Evolutionary conservation across 805 yeast species (phyloP).

Genomic region (Scheffersomyces coipomensis): DNA sequence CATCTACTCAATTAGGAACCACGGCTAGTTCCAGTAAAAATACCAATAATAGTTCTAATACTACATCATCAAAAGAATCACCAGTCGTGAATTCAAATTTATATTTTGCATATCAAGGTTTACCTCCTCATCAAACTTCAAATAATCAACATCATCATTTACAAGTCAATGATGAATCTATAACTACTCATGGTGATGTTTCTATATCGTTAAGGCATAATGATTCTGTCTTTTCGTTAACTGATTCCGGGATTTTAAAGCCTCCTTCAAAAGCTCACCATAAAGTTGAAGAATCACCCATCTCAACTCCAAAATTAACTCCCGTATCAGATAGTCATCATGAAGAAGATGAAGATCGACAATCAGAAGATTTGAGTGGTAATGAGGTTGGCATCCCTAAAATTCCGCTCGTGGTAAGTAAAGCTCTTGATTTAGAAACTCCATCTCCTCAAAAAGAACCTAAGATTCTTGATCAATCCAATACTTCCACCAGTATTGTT

Average conservation of each 20-base stretch:
- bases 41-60: not conserved
- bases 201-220: conserved; percentile 39
- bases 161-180: conserved; percentile 5
- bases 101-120: conserved; percentile 58
- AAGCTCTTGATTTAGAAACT: too few relatives aligned
- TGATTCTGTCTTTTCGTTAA: conserved; percentile 29
- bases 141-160: conserved; percentile 1
- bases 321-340: not conserved
- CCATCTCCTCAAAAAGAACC: too few relatives aligned
- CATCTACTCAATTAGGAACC: too few relatives aligned
- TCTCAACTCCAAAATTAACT: not conserved
- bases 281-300: not conserved
- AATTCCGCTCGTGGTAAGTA: too few relatives aligned
- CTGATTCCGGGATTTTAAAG: conserved; percentile 17
- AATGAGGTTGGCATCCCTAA: too few relatives aligned
- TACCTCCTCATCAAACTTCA: conserved; percentile 48
- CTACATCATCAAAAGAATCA: conserved; percentile 1
- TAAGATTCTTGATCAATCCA: too few relatives aligned
- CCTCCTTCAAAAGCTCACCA: conserved; percentile 18
- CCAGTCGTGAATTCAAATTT: conserved; percentile 37
- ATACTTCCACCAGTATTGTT: too few relatives aligned
- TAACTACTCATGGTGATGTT: conserved; percentile 15
- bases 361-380: too few relatives aligned
- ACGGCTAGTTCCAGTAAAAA: not conserved
- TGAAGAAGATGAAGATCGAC: too few relatives aligned